Conservation (phyloP, 2,329 filamentous ascomycete species). For the Exophiala sideris region DNA sequence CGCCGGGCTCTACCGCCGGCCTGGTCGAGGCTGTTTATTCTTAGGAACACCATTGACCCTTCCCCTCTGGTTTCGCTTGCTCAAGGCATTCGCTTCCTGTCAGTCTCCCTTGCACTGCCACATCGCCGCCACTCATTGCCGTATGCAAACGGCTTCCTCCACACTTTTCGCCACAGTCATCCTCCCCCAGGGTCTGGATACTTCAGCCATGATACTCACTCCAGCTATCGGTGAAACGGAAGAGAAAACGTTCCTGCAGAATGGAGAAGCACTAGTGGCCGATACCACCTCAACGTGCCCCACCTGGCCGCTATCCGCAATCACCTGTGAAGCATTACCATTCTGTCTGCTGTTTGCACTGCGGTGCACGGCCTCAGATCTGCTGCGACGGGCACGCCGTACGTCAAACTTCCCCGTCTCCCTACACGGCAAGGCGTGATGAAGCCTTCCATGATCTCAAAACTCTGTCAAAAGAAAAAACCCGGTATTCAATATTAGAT, state of each 20-base stretch:
- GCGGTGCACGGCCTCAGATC: no score
- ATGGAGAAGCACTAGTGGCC: constrained; percentile 5
- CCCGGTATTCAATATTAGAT: constrained; percentile 16
- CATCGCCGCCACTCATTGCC: background rate
- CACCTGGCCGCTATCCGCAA: background rate
- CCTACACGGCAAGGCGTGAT: background rate
- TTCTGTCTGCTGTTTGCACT: background rate
- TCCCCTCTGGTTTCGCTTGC: background rate
- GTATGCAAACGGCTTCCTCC: background rate
- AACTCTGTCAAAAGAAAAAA: background rate
- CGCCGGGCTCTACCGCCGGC: background rate
- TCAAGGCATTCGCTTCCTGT: background rate
- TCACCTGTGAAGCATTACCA: background rate
- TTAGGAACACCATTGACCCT: background rate
- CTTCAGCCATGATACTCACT: background rate
- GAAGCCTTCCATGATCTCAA: background rate
- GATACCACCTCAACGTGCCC: background rate
- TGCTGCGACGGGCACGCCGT: no score
- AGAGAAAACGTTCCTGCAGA: constrained; percentile 11
- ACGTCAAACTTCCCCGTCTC: no score
- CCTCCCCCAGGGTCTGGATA: background rate
- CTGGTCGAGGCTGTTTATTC: background rate
- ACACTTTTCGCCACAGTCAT: background rate
- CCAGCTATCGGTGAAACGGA: background rate
- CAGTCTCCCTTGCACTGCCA: background rate